These are phyloP conservation scores for Triticum urartu DNA, from an alignment of 176 grass and related monocot genomes.

Conservation along the genomic window DNA sequence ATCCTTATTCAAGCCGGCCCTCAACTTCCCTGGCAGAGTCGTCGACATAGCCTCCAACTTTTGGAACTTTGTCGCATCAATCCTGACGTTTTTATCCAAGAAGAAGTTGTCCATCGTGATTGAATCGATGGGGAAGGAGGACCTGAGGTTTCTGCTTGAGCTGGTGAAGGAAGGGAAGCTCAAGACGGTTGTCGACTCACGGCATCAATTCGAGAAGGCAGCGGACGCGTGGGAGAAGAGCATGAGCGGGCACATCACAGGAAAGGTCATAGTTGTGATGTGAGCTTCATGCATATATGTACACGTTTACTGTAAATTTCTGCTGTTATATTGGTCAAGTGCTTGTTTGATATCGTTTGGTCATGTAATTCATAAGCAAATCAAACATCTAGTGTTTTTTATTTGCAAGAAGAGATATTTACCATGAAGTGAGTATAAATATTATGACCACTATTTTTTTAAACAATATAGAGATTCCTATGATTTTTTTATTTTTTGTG, in stretches of 20 bases:
- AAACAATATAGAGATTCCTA: too few species aligned
- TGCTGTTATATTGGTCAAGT: too few species aligned
- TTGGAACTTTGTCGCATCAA: neutral
- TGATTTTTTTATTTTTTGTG: too few species aligned
- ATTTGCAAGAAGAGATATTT: too few species aligned
- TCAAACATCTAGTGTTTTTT: too few species aligned
- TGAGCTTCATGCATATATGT: neutral
- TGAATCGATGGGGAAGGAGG: neutral
- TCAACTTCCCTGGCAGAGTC: neutral
- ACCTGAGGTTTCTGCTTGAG: conserved; percentile 27
- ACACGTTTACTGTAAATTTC: too few species aligned
- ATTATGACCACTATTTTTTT: too few species aligned
- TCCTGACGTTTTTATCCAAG: neutral
- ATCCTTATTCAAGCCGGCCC: too few species aligned
- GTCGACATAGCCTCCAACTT: neutral
- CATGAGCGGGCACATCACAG: conserved; percentile 23
- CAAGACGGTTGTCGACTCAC: conserved; percentile 32
- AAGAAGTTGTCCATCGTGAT: neutral
- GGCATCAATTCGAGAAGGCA: conserved; percentile 12
- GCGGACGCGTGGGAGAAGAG: conserved; percentile 35
- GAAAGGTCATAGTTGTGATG: conserved; percentile 38
- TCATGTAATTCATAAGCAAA: too few species aligned
- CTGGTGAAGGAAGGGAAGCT: conserved; percentile 36
- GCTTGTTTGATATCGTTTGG: too few species aligned
- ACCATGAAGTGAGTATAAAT: too few species aligned